Base-by-base conservation (phyloP, 1,284 basidiomycete genomes). In the Cerrena zonata region DNA sequence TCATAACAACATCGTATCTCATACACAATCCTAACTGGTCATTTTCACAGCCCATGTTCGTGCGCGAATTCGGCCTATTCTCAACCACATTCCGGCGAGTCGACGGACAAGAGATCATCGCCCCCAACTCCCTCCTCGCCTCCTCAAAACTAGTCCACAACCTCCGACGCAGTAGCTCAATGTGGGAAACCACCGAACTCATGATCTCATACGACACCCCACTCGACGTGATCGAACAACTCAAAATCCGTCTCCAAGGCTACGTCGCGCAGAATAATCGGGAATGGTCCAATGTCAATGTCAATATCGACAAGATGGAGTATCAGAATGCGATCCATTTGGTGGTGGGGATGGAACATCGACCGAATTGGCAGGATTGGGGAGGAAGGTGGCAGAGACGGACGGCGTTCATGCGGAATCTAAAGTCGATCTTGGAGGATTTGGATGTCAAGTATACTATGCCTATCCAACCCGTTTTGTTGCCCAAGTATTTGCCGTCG, bases 321-420 rank as follows among this genome's bases (percentile, higher is more conserved):
- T 84, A 73, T 58, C 85, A 87, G 63, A 89, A 87, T 60, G 77
- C 82, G 5, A 78, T 89, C 51, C 66, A 78, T 58, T 71, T 89
- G 52, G 75, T 77, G 40, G 76, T 91, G 44, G 82, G 82, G 15
- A 79, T 91, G 64, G 89, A 92, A 67, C 89, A 88, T 65, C 81
- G 84, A 50, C 76, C 83, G 37, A 90, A 90, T 63, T 91, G 89
- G 89, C 89, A 91, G 65, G 87, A 91, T 58, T 91, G 89, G 89
- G 87, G 86, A 48, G 86, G 79, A 12, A 76, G 89, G 50, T 91
- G 84, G 85, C 71, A 69, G 10, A 78, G 85, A 41, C 80, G 85
- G 54, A 89, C 78, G 11, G 71, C 67, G 24, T 86, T 89, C 65
- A 88, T 89, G 84, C 77, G 82, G 48, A 67, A 84, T 59, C 71